Conservation (phyloP, 768 basidiomycete genomes). For the Fibroporia radiculosa region DNA sequence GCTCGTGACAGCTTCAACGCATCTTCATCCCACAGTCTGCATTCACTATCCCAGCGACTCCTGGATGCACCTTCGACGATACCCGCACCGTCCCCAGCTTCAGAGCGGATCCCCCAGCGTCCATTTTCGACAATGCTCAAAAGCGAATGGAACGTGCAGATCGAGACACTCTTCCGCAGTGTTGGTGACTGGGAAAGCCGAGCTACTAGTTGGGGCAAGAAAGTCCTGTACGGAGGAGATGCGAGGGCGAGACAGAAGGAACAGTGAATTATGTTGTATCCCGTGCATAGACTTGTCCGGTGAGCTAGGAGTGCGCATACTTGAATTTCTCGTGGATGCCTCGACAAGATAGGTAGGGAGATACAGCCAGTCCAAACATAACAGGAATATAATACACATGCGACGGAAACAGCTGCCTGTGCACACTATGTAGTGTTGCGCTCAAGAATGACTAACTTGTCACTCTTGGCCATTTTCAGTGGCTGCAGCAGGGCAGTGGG, state of each 20-base stretch:
- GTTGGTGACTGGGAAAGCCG: conserved; percentile 15
- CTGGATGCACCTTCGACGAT: conserved; percentile 15
- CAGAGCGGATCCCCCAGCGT: conserved; percentile 18
- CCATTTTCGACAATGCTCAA: conserved; percentile 19
- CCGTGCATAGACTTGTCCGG: no score
- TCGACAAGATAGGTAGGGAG: no score
- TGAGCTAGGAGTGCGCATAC: no score
- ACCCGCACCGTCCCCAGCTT: conserved; percentile 15
- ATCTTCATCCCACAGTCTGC: conserved; percentile 12
- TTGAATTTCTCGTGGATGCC: no score
- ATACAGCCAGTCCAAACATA: no score
- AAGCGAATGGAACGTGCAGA: conserved; percentile 22
- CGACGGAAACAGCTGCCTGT: no score
- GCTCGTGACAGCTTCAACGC: not conserved
- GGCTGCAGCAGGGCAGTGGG: conserved; percentile 4
- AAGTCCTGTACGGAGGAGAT: conserved; percentile 17
- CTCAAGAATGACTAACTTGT: conserved; percentile 18
- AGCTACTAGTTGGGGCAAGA: conserved; percentile 17
- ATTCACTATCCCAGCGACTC: conserved; percentile 16
- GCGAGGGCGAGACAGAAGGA: no score
- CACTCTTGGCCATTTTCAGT: conserved; percentile 15
- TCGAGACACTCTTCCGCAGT: conserved; percentile 18
- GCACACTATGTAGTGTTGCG: conserved; percentile 4
- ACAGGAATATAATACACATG: no score
- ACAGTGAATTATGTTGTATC: no score